A percentile compares a stretch with the other conserved stretches of the same genome.
phyloP scores from a whole-genome alignment of 208 protist genomes.

The Trypanosoma lewisi region DNA sequence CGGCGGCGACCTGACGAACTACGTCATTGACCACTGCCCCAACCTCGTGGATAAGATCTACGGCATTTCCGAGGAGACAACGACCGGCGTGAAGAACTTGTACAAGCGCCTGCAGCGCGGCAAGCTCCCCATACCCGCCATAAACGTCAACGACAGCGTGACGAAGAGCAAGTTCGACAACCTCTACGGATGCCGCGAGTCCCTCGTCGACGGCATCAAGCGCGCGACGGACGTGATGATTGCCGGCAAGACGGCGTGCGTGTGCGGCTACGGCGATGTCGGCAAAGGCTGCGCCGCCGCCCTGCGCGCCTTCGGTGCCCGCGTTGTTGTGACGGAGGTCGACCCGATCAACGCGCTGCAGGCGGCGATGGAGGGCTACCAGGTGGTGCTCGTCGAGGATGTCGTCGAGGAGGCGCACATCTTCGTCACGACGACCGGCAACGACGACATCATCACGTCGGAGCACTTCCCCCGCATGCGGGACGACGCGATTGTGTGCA shows the following conservation, averaged over 20 bases:
- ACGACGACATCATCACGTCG: slow-evolving; percentile 97
- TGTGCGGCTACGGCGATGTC: slow-evolving; percentile 99
- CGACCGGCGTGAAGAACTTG: slow-evolving; percentile 99
- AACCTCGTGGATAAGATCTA: slow-evolving; percentile 92
- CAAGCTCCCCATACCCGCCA: slow-evolving; percentile 97
- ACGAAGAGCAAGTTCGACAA: slow-evolving; percentile 99
- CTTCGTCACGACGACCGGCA: slow-evolving; percentile 98
- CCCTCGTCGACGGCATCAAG: slow-evolving; percentile 99
- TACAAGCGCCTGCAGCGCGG: slow-evolving; percentile 95
- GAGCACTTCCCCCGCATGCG: slow-evolving; percentile 98
- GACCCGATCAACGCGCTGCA: slow-evolving; percentile 99
- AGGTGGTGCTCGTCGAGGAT: slow-evolving; percentile 96
- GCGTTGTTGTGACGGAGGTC: slow-evolving; percentile 98
- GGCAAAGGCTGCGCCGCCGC: slow-evolving; percentile 98
- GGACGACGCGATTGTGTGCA: slow-evolving; percentile 99
- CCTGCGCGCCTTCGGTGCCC: slow-evolving; percentile 94
- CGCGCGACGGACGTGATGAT: slow-evolving; percentile 99
- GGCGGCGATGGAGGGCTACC: slow-evolving; percentile 98
- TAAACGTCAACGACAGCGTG: slow-evolving; percentile 99
- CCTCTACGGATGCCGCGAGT: slow-evolving; percentile 99
- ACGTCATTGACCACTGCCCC: slow-evolving; percentile 94
- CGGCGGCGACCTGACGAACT: slow-evolving; percentile 98
- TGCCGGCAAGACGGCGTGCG: slow-evolving; percentile 97
- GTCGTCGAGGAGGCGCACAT: slow-evolving; percentile 91
- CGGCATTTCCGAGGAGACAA: slow-evolving; percentile 99